Base-by-base conservation (phyloP, 345 rosid genomes). In the Microthlaspi erraticum region DNA sequence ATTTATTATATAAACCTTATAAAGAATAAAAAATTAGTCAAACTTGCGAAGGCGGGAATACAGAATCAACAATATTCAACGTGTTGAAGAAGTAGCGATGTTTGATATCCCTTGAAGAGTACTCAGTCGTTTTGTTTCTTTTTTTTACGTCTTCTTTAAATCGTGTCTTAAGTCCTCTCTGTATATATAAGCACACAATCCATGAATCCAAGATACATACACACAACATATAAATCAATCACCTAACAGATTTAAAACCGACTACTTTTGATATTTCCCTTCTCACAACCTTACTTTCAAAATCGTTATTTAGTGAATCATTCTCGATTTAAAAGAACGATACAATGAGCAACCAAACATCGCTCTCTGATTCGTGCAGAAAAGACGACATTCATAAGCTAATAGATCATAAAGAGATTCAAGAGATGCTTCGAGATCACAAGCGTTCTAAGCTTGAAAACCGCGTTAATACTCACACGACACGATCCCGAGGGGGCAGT, bases 401-500 rank as follows among this genome's bases (percentile, higher is more conserved):
- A 31, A 32, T 57, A 38, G 17, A 56, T 26, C 42, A 44, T 6
- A 19, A 45, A 49, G 71, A 73, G 13, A 12, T 46, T 43, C 23
- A 32, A 50, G 59, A 34, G 20, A 52, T 66, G 26, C 5, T 18
- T 62, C 60, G 29, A 31, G 32, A 38, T 50, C 53, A 58, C 6
- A 11, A 50, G 13, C 57, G 42, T 19, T 60, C 34, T 33, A 68
- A 55, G 48, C 37, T 59, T 8, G 13, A 31, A 8, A 67, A 3
- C 23, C 7, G 5, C 39, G 6, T 7, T 33, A 7, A 41, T 50
- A 67, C 3, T 52, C 16, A 51, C 62, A 67, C 34, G 33, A 55
- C 43, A 0, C 57, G 50, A 31, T 60, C 78, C 2, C 72, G 76
- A 48, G 81, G 78, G 33, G 65, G 77, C 16, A 69, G 68, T 62